Percentiles rank a stretch among this genome's conserved stretches.
These are phyloP conservation scores for Pichia nanzhaoensis DNA, from an alignment of 805 yeast species.

Conservation along the genomic window DNA sequence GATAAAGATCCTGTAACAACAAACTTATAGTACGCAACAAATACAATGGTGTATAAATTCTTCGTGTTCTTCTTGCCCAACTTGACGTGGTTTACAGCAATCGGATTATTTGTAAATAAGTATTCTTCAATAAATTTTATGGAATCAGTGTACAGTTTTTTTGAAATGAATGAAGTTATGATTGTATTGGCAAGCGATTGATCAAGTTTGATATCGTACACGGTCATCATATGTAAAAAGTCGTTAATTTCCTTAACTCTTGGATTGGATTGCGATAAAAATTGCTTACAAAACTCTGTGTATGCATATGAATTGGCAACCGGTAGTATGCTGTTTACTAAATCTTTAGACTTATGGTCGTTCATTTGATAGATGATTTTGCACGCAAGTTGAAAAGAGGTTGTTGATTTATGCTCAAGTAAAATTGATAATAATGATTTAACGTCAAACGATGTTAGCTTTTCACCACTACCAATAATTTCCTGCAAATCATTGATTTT, in stretches of 20 bases:
- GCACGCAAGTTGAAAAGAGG: slow-evolving; percentile 25
- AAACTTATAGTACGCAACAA: slow-evolving; percentile 11
- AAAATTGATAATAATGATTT: slow-evolving; percentile 20
- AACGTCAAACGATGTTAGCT: slow-evolving; percentile 23
- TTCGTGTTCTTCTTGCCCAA: not conserved
- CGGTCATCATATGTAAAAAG: slow-evolving; percentile 28
- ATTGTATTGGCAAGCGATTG: slow-evolving; percentile 35
- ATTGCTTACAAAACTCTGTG: slow-evolving; percentile 32
- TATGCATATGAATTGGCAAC: slow-evolving; percentile 37
- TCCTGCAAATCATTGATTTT: slow-evolving; percentile 12
- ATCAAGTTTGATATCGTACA: slow-evolving; percentile 26
- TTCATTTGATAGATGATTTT: slow-evolving; percentile 29
- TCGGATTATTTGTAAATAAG: slow-evolving; percentile 13
- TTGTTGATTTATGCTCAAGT: slow-evolving; percentile 18
- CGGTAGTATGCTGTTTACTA: slow-evolving; percentile 25
- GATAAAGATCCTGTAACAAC: slow-evolving; percentile 6
- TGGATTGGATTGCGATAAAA: slow-evolving; percentile 26
- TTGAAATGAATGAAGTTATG: slow-evolving; percentile 27
- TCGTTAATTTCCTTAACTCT: slow-evolving; percentile 25
- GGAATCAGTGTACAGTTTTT: slow-evolving; percentile 27
- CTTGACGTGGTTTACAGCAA: slow-evolving; percentile 8
- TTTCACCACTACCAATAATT: slow-evolving; percentile 18
- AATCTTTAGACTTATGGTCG: slow-evolving; percentile 12
- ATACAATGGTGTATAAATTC: slow-evolving; percentile 9
- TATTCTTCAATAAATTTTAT: slow-evolving; percentile 29